phyloP scores from a whole-genome alignment of 257 asterid genomes.

The Scutellaria minor region DNA sequence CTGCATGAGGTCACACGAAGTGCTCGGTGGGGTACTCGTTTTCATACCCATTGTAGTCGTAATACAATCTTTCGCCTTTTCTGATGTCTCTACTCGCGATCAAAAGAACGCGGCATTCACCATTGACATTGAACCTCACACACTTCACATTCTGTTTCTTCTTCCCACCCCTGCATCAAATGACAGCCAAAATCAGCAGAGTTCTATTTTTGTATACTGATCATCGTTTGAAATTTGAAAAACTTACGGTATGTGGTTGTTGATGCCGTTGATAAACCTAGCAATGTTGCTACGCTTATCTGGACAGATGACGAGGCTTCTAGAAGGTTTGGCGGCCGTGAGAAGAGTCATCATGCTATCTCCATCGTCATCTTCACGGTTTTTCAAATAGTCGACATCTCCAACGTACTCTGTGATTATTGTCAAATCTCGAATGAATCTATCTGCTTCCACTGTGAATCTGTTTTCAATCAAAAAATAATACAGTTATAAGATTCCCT shows the following conservation, averaged over 20 bases:
- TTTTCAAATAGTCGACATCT: conserved; percentile 80
- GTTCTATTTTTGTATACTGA: not conserved
- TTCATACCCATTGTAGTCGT: conserved; percentile 88
- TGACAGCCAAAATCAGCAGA: conserved; percentile 1
- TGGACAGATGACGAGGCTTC: conserved; percentile 83
- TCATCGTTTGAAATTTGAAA: not conserved
- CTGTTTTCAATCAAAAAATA: conserved; percentile 43
- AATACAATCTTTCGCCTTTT: conserved; percentile 85
- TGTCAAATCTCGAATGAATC: conserved; percentile 71
- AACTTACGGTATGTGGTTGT: conserved; percentile 81
- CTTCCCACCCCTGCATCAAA: conserved; percentile 74
- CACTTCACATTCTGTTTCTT: conserved; percentile 92
- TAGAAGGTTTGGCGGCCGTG: conserved; percentile 63
- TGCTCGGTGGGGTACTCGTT: conserved; percentile 92
- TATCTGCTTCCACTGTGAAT: conserved; percentile 94
- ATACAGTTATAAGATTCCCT: conserved; percentile 13
- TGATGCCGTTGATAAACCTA: conserved; percentile 90
- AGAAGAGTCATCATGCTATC: conserved; percentile 99
- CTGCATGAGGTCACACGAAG: conserved; percentile 55
- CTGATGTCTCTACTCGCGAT: conserved; percentile 80
- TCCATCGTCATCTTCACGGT: conserved; percentile 76
- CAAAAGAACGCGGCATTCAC: conserved; percentile 75
- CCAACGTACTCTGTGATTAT: conserved; percentile 94
- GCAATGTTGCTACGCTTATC: conserved; percentile 89
- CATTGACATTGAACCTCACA: conserved; percentile 73